phyloP scores from a whole-genome alignment of 495 filamentous ascomycete genomes.

The Hypomontagnella monticulosa region DNA sequence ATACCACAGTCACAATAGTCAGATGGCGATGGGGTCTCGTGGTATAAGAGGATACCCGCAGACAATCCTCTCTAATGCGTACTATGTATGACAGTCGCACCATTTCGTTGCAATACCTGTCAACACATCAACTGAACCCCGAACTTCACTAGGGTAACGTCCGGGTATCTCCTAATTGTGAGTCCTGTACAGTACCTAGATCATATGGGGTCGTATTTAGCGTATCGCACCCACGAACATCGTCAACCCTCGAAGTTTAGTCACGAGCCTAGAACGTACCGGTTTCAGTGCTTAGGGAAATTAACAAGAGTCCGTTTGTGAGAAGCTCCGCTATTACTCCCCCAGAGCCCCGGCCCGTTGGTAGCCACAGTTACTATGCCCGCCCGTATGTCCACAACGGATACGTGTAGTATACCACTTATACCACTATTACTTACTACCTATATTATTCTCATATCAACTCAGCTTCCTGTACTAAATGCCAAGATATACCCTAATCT shows the following conservation, averaged over 20 bases:
- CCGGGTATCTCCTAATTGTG: constrained; percentile 29
- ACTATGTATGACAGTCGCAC: constrained; percentile 11
- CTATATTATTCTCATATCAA: constrained; percentile 11
- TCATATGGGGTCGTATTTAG: constrained; percentile 31
- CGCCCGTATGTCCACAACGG: background rate
- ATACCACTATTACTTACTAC: too few relatives aligned
- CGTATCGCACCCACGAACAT: constrained; percentile 15
- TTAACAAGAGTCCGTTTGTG: constrained; percentile 16
- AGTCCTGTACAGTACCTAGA: constrained; percentile 8
- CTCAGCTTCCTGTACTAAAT: constrained; percentile 11
- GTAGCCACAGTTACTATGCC: constrained; percentile 14
- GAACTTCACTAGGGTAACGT: constrained; percentile 30
- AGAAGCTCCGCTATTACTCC: constrained; percentile 16
- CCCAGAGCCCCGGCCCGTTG: constrained; percentile 24
- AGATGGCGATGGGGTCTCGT: constrained; percentile 15
- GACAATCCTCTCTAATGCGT: constrained; percentile 3
- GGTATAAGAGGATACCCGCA: constrained; percentile 18
- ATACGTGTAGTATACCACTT: constrained; percentile 1
- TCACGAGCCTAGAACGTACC: constrained; percentile 25
- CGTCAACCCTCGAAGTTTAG: constrained; percentile 15
- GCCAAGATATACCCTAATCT: constrained; percentile 34
- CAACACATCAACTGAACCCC: constrained; percentile 24
- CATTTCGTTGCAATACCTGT: constrained; percentile 13
- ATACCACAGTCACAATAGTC: too few relatives aligned
- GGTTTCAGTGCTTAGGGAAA: constrained; percentile 1